phyloP scores from a whole-genome alignment of 192 early-diverging fungal species.

The Linnemannia elongata region DNA sequence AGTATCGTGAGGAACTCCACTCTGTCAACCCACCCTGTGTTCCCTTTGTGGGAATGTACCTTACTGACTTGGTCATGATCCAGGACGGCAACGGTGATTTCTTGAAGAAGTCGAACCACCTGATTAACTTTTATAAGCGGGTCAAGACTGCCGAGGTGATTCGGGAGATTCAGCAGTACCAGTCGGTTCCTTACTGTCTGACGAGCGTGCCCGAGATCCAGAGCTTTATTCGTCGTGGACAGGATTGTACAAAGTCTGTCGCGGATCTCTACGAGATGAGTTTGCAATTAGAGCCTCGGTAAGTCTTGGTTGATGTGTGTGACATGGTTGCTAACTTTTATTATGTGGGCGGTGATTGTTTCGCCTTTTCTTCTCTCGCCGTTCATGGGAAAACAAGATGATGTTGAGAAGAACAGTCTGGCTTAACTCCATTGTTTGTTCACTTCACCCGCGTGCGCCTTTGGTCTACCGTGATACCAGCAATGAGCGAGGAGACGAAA shows the following conservation, averaged over 20 bases:
- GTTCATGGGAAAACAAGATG: background rate
- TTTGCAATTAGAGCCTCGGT: conserved; percentile 87
- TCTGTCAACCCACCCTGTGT: conserved; percentile 88
- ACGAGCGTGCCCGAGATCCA: conserved; percentile 90
- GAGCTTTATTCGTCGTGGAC: conserved; percentile 76
- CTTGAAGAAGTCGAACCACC: conserved; percentile 68
- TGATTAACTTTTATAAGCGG: conserved; percentile 96
- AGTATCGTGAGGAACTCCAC: conserved; percentile 88
- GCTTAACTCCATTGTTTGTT: background rate
- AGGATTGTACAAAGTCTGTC: conserved; percentile 81
- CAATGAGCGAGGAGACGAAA: conserved; percentile 84
- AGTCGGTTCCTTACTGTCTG: conserved; percentile 86
- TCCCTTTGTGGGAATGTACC: conserved; percentile 84
- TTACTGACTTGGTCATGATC: conserved; percentile 95
- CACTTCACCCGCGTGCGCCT: background rate
- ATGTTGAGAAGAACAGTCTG: background rate
- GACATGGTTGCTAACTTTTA: background rate
- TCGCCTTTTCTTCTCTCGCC: conserved; percentile 6
- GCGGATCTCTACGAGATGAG: conserved; percentile 85
- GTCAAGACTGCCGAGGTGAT: conserved; percentile 93
- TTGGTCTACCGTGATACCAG: background rate
- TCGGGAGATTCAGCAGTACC: conserved; percentile 94
- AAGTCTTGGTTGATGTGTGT: conserved; percentile 23
- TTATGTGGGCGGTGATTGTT: background rate
- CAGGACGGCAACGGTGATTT: conserved; percentile 92